A percentile compares a stretch with the other conserved stretches of the same genome.
Conservation (phyloP, 2,329 filamentous ascomycete species). For the Fusarium aywerte region DNA sequence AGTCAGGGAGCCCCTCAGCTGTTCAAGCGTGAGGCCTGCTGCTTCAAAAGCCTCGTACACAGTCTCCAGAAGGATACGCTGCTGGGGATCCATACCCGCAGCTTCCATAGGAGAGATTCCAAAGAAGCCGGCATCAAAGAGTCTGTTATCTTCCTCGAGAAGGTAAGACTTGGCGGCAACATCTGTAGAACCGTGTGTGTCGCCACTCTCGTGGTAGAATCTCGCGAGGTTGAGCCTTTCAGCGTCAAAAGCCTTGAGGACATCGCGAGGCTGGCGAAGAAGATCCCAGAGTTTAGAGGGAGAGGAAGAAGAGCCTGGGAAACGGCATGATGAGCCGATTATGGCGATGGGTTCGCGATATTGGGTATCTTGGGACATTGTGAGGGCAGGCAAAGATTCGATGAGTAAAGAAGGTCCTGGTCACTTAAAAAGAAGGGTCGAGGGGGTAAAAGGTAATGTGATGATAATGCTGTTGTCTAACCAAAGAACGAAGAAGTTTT, state of each 20-base stretch:
- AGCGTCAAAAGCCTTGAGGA: neutral
- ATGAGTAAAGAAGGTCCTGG: neutral
- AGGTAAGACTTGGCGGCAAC: neutral
- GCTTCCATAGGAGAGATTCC: conserved; percentile 5
- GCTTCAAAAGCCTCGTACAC: neutral
- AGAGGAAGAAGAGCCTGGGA: neutral
- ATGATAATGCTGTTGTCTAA: neutral
- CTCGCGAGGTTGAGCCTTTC: conserved; percentile 11
- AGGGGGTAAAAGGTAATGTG: neutral
- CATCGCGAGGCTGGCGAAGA: conserved; percentile 3
- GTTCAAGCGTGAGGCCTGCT: neutral
- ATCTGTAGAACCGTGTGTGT: conserved; percentile 8
- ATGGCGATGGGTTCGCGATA: conserved; percentile 11
- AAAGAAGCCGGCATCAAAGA: conserved; percentile 1
- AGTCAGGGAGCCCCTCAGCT: neutral
- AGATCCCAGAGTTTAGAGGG: conserved; percentile 21
- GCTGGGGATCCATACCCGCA: conserved; percentile 8
- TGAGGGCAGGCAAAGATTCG: neutral
- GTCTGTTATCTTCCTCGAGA: neutral
- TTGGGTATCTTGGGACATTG: neutral
- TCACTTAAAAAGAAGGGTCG: neutral
- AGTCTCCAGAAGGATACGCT: conserved; percentile 1
- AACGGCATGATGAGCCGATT: conserved; percentile 8
- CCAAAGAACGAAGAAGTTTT: neutral
- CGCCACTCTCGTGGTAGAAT: conserved; percentile 4